Evolutionary conservation across 2,329 filamentous ascomycete species (phyloP), one percentile per base, ranked within the genome.

Genomic region (Ceratocystis eucalypticola): DNA sequence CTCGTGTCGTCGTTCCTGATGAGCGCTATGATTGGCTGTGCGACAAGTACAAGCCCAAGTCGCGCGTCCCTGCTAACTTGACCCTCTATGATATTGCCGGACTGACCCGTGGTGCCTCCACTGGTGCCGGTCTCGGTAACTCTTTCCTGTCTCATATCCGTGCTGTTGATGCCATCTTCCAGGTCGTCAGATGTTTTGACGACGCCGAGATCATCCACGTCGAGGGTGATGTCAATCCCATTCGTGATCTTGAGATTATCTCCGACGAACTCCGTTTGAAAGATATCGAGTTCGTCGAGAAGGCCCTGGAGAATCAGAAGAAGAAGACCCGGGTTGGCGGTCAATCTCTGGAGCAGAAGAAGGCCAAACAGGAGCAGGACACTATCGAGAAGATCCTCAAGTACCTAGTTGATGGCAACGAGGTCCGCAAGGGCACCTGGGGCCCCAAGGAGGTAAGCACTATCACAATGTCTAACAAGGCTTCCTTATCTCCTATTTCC

Each of bases 161-260:
- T 75, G 94, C 94, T 65, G 92, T 96, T 77, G 92, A 96, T 81
- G 92, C 92, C 77, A 96, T 96, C 78, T 96, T 96, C 82, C 90
- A 96, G 78, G 92, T 96, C 57, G 92, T 96, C 46, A 87, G 92
- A 73, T 96, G 89, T 80, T 96, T 99, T 79, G 95, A 99, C 75
- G 94, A 99, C 81, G 94, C 93, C 68, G 94, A 99, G 79, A 99
- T 99, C 73, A 97, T 96, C 73, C 94, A 99, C 83, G 92, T 99
- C 71, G 95, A 99, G 82, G 95, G 94, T 75, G 94, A 99, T 73
- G 95, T 99, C 72, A 89, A 99, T 79, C 95, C 94, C 44, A 84
- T 89, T 69, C 88, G 94, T 74, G 94, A 99, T 81, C 78, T 99
- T 71, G 89, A 91, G 74, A 99, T 99, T 76, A 97, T 99, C 78